A percentile compares a stretch with the other conserved stretches of the same genome.
phyloP scores from a whole-genome alignment of 768 basidiomycete genomes.

The Gloeophyllum trabeum region DNA sequence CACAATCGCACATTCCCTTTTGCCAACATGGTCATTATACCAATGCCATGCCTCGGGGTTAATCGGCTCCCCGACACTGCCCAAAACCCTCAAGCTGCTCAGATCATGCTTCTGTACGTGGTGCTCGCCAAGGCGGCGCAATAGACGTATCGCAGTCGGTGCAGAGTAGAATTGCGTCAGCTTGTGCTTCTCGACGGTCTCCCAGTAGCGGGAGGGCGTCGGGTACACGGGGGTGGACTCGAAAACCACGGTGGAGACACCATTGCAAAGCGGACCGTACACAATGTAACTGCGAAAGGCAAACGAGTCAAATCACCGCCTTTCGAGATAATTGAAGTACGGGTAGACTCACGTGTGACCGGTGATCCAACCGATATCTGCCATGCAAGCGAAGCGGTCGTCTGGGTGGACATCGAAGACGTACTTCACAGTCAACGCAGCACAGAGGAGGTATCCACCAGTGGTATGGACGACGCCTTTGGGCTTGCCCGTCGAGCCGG shows the following conservation, averaged over 20 bases:
- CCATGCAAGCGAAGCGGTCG: conserved; percentile 96
- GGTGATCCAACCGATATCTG: conserved; percentile 98
- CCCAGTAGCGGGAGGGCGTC: conserved; percentile 93
- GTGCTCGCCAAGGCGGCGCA: conserved; percentile 75
- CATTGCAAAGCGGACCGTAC: conserved; percentile 87
- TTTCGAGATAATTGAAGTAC: too few species aligned
- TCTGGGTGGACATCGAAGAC: conserved; percentile 97
- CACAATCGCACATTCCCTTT: conserved; percentile 80
- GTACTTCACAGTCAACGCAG: conserved; percentile 88
- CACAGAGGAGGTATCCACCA: conserved; percentile 84
- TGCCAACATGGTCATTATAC: conserved; percentile 95
- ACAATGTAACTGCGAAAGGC: conserved; percentile 60
- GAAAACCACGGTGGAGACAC: conserved; percentile 81
- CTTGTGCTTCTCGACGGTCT: conserved; percentile 86
- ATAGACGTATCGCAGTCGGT: conserved; percentile 91
- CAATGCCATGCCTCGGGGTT: conserved; percentile 99
- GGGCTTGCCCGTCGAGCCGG: conserved; percentile 90
- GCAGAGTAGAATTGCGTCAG: conserved; percentile 95
- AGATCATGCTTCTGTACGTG: conserved; percentile 82
- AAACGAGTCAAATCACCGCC: not conserved
- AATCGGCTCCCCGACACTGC: conserved; percentile 95
- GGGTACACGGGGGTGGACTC: conserved; percentile 97
- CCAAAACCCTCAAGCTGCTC: conserved; percentile 68
- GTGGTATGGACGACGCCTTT: conserved; percentile 94
- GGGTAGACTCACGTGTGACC: conserved; percentile 62